Conservation (phyloP, 169 alveolate species). For the Eimeria zaria region DNA sequence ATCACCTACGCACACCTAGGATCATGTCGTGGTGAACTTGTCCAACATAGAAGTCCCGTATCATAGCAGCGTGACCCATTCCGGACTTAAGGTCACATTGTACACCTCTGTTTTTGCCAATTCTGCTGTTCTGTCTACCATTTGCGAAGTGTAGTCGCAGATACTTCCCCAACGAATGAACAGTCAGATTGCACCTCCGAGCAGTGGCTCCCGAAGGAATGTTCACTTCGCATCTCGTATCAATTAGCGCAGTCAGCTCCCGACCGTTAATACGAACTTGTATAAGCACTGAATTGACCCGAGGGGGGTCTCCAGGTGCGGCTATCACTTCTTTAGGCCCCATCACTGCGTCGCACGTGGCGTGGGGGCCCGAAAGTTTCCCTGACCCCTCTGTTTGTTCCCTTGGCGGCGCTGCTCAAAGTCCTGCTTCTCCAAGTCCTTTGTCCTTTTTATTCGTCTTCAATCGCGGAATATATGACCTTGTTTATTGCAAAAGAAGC, state of each 20-base stretch:
- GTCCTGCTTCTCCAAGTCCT: background rate
- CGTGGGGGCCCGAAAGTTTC: background rate
- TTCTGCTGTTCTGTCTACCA: background rate
- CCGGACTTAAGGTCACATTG: background rate
- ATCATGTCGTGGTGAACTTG: background rate
- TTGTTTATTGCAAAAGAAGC: background rate
- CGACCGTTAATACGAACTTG: background rate
- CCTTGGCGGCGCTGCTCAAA: background rate
- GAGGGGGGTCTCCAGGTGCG: background rate
- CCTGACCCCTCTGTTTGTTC: background rate
- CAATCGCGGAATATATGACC: background rate
- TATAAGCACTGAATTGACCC: background rate
- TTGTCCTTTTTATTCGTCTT: background rate
- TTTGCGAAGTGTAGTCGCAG: background rate
- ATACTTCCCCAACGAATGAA: background rate
- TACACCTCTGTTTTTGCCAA: background rate
- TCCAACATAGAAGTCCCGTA: too few relatives aligned
- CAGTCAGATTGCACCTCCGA: background rate
- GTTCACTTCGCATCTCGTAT: background rate
- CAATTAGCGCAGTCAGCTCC: background rate
- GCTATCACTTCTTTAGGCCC: background rate
- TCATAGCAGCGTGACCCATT: background rate
- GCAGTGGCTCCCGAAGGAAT: background rate
- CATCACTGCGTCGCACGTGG: background rate
- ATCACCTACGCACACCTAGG: background rate